A percentile compares a stretch with the other conserved stretches of the same genome.
Conservation (phyloP, 192 early-diverging fungal genomes). For the Dimargaris cristalligena region DNA sequence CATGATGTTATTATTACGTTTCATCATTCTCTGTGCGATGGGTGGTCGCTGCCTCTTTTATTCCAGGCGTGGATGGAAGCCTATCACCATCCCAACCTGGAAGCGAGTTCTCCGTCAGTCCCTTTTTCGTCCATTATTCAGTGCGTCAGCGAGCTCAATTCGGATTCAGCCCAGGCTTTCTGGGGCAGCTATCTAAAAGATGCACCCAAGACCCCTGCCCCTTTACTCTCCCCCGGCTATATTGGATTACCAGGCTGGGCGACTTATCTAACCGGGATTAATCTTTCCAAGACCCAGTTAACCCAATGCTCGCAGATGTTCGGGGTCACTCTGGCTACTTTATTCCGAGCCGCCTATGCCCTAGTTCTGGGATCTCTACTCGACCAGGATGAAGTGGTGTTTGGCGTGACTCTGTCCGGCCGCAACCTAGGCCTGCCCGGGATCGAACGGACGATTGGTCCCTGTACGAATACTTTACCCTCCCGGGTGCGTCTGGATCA, state of each 20-base stretch:
- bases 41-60: background rate
- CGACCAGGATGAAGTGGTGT: background rate
- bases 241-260: no score
- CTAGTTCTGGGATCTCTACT: background rate
- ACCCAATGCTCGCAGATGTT: background rate
- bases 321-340: background rate
- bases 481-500: background rate
- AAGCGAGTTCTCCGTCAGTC: background rate
- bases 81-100: no score
- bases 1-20: background rate
- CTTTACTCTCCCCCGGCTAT: background rate
- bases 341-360: slow-evolving; percentile 7
- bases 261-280: background rate
- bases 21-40: slow-evolving; percentile 6
- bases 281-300: background rate
- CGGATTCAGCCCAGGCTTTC: background rate
- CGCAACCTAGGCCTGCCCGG: background rate
- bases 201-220: background rate
- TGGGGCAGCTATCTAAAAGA: background rate
- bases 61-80: background rate
- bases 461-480: slow-evolving; percentile 1
- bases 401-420: background rate
- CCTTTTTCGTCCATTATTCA: background rate
- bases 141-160: no score
- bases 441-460: background rate